Percentiles rank a stretch among this genome's conserved stretches.
Conservation (phyloP, 768 basidiomycete genomes). For the Agrocybe pediades region DNA sequence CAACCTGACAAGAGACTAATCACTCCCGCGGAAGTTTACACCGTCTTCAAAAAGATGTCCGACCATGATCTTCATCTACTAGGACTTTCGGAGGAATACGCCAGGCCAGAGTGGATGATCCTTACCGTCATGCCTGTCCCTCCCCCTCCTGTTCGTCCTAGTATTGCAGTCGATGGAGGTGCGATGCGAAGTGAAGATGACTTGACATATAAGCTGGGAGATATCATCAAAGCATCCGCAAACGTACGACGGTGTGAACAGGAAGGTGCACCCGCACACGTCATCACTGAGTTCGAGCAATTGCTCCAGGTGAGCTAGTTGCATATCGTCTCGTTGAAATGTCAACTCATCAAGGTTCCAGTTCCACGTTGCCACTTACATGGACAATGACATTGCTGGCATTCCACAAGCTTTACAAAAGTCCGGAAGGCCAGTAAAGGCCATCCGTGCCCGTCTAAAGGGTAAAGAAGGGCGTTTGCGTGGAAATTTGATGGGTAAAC, state of each 20-base stretch:
- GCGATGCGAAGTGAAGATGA: constrained; percentile 98
- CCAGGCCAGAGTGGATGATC: constrained; percentile 99
- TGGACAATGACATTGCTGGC: constrained; percentile 99
- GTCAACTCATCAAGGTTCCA: constrained; percentile 29
- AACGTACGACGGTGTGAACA: constrained; percentile 92
- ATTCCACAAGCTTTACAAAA: constrained; percentile 98
- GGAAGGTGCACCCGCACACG: constrained; percentile 95
- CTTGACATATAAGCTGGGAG: constrained; percentile 96
- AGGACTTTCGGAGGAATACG: constrained; percentile 94
- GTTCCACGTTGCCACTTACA: constrained; percentile 99
- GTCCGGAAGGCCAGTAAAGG: constrained; percentile 96
- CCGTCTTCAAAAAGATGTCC: constrained; percentile 94
- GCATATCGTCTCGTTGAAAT: not conserved
- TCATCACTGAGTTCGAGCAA: constrained; percentile 95
- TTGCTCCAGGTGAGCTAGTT: constrained; percentile 76
- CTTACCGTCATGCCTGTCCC: constrained; percentile 97
- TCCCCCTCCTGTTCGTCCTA: constrained; percentile 96
- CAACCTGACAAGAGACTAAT: constrained; percentile 84
- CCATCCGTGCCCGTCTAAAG: constrained; percentile 96
- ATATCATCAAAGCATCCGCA: constrained; percentile 94
- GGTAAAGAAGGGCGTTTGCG: constrained; percentile 98
- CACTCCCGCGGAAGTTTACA: constrained; percentile 87
- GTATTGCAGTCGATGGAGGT: constrained; percentile 96
- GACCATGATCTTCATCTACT: constrained; percentile 85
- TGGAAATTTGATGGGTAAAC: constrained; percentile 99